Evolutionary conservation across 2,329 filamentous ascomycete species (phyloP).

Genomic region (Colletotrichum lentis): DNA sequence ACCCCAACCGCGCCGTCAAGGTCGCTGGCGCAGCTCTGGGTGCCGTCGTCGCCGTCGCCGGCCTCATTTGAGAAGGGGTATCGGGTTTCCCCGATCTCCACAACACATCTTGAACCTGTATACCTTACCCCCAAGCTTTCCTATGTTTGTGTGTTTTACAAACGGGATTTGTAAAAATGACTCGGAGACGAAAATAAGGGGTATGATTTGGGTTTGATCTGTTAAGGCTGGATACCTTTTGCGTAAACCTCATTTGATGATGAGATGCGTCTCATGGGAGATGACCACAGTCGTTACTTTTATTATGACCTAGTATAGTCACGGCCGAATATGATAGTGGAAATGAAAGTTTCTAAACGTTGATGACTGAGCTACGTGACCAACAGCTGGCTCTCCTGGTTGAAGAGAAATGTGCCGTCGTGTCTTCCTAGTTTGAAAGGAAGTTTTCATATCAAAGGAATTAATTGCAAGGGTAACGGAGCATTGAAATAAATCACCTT

Average conservation of each 20-base stretch:
- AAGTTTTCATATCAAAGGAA: too few species aligned
- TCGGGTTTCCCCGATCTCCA: too few species aligned
- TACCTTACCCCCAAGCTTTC: conserved; percentile 18
- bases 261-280: not conserved
- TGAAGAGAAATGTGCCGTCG: too few species aligned
- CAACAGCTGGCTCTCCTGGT: too few species aligned
- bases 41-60: conserved; percentile 39
- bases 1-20: conserved; percentile 35
- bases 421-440: too few species aligned
- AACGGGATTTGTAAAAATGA: conserved; percentile 19
- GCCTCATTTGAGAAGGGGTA: conserved; percentile 34
- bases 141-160: conserved; percentile 7
- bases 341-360: not conserved
- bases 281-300: conserved; percentile 21
- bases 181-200: conserved; percentile 16
- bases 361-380: too few species aligned
- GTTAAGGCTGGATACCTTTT: conserved; percentile 31
- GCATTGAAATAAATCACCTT: too few species aligned
- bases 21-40: conserved; percentile 38
- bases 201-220: not conserved
- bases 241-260: conserved; percentile 27
- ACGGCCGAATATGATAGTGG: conserved; percentile 22
- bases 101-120: conserved; percentile 11
- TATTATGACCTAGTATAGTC: not conserved
- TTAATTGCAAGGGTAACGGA: too few species aligned